These are phyloP conservation scores for Neurospora cerealis DNA, from an alignment of 495 filamentous ascomycete genomes.

Conservation along the genomic window DNA sequence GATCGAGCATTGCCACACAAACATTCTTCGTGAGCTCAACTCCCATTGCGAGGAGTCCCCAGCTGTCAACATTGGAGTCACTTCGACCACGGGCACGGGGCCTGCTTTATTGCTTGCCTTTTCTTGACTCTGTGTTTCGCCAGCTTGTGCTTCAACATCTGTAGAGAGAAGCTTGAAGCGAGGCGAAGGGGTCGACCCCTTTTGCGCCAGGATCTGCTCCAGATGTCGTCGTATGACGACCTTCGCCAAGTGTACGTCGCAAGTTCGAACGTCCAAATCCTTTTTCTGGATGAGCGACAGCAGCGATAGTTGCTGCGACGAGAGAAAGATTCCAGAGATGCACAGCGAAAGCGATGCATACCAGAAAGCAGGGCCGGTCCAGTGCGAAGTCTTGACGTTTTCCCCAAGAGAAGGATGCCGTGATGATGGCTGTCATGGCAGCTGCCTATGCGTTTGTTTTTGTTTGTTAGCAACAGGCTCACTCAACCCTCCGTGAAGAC, in stretches of 20 bases:
- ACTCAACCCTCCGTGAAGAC: too few relatives aligned
- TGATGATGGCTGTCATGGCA: slow-evolving; percentile 1
- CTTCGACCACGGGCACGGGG: not conserved
- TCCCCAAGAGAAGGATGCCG: not conserved
- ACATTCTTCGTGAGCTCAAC: not conserved
- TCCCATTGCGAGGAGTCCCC: not conserved
- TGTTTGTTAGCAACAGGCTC: too few relatives aligned
- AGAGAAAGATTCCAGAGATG: not conserved
- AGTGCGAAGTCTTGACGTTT: not conserved
- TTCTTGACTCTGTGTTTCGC: not conserved
- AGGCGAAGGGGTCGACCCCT: not conserved
- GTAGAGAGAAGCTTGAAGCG: not conserved
- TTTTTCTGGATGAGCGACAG: not conserved
- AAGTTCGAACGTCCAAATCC: not conserved
- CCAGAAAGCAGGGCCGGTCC: slow-evolving; percentile 4
- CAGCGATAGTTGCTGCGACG: not conserved
- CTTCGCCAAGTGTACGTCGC: not conserved
- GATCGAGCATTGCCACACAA: slow-evolving; percentile 4
- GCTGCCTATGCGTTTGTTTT: not conserved
- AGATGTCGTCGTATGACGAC: not conserved
- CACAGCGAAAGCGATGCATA: not conserved
- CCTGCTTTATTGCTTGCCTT: not conserved
- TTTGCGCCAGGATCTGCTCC: not conserved
- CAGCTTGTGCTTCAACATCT: not conserved
- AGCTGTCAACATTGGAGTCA: not conserved